Base-by-base conservation (phyloP, 2,329 filamentous ascomycete genomes). In the Emmonsia crescens region DNA sequence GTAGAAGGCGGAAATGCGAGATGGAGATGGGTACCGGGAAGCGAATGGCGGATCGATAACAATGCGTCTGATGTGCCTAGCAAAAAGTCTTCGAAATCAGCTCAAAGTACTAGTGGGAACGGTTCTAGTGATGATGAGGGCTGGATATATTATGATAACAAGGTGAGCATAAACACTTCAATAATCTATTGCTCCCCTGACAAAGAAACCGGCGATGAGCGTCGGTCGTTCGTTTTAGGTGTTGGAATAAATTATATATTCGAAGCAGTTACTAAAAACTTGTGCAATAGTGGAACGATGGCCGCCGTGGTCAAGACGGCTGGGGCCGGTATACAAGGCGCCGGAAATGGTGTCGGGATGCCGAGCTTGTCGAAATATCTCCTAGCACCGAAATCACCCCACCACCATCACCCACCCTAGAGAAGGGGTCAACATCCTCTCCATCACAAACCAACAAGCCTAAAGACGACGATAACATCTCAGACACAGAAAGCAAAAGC, bases 141-240 rank as follows among this genome's bases (percentile, higher is more conserved):
- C 1, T 99, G 94, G 94, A 90, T 96, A 44, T 99, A 94, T 74
- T 99, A 96, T 72, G 94, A 99, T 71, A 97, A 93, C 73, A 96
- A 96, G 85, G 90, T 91, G 77, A 64, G 78, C 67, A 29, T 56
- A 42, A n/a, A 40, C 36, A 24, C 24, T 51, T 36, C 36, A 8
- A 19, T 21, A 38, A 38, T 38, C 33, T n/a, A 33, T 3, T 21
- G 8, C n/a, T 12, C 49, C 31, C 24, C 29, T 38, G 38, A 24
- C 12, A 24, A 19, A 19, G 19, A 9, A 46, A 16, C 12, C 10
- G 5, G 52, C 33, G 10, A 40, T 24, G 9, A n/a, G n/a, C n/a
- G n/a, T n/a, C n/a, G n/a, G n/a, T n/a, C 31, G 44, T 24, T 21
- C 40, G 64, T 68, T 57, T 64, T 59, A 0, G 2, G 19, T 55